These are phyloP conservation scores for Tolypocladium cylindrosporum DNA, from an alignment of 2,329 filamentous ascomycete species.

Conservation along the genomic window DNA sequence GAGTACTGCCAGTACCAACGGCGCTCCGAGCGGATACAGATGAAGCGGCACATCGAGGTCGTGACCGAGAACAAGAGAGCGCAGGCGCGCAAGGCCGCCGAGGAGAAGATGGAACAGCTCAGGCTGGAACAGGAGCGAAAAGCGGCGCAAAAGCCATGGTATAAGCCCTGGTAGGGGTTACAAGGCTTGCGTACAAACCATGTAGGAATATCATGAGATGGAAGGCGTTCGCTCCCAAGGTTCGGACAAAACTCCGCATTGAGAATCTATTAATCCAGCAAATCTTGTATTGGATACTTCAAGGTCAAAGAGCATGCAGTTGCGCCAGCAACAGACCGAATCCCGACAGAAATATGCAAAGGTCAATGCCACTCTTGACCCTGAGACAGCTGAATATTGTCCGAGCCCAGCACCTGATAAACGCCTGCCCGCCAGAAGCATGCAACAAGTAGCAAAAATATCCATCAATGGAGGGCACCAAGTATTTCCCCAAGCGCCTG, in stretches of 20 bases:
- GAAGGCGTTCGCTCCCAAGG: not conserved
- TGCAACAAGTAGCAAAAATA: not conserved
- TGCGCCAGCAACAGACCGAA: not conserved
- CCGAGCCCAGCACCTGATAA: not conserved
- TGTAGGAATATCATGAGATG: not conserved
- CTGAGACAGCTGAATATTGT: not conserved
- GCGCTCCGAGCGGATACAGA: constrained; percentile 65
- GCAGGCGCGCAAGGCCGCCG: constrained; percentile 33
- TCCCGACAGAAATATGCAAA: not conserved
- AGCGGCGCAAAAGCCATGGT: constrained; percentile 36
- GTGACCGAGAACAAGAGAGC: constrained; percentile 39
- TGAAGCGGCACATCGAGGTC: constrained; percentile 74
- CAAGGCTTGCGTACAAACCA: not conserved
- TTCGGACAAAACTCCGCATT: not conserved
- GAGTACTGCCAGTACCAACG: constrained; percentile 76
- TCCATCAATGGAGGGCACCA: too few relatives aligned
- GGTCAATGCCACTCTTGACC: not conserved
- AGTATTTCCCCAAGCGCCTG: not conserved
- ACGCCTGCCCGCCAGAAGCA: not conserved
- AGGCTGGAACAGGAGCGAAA: constrained; percentile 20
- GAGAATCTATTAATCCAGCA: not conserved
- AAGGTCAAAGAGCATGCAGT: not conserved
- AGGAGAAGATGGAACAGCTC: constrained; percentile 25
- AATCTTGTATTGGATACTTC: not conserved
- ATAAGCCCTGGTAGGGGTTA: constrained; percentile 41